Conservation (phyloP, 805 yeast genomes). For the Saturnispora hagleri region DNA sequence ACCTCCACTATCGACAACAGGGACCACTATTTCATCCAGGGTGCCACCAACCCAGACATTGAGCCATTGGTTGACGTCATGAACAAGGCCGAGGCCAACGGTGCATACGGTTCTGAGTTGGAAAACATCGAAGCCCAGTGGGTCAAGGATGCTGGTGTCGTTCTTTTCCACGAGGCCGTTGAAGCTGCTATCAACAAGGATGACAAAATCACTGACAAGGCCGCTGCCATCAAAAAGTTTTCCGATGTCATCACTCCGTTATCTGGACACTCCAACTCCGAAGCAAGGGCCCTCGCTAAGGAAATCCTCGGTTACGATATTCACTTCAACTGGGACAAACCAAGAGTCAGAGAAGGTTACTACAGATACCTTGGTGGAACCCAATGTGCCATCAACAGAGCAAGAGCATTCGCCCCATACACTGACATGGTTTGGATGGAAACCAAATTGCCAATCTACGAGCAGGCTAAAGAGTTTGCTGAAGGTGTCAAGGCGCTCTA, state of each 20-base stretch:
- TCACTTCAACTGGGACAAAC: constrained; percentile 89
- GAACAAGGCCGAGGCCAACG: constrained; percentile 72
- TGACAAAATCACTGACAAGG: constrained; percentile 44
- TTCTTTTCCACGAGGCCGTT: constrained; percentile 87
- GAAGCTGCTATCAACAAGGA: constrained; percentile 67
- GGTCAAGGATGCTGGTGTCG: constrained; percentile 73
- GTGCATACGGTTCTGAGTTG: constrained; percentile 62
- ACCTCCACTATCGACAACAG: constrained; percentile 91
- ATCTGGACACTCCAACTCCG: constrained; percentile 64
- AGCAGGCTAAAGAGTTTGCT: constrained; percentile 91
- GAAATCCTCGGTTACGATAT: constrained; percentile 72
- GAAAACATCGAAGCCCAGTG: constrained; percentile 73
- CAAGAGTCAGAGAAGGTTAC: constrained; percentile 94
- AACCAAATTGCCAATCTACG: constrained; percentile 86
- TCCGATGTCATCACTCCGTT: constrained; percentile 62
- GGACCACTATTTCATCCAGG: constrained; percentile 88
- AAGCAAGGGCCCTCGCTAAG: constrained; percentile 69
- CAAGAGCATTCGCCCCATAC: constrained; percentile 89
- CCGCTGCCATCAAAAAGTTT: constrained; percentile 55
- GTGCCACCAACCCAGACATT: constrained; percentile 78
- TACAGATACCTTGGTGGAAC: constrained; percentile 95
- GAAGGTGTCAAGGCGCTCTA: constrained; percentile 72
- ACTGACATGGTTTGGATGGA: constrained; percentile 98
- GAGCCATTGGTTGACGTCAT: constrained; percentile 67
- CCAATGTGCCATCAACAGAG: constrained; percentile 95